Percentiles rank a stretch among this genome's conserved stretches.
Conservation (phyloP, 805 yeast genomes). For the Brettanomyces custersianus region DNA sequence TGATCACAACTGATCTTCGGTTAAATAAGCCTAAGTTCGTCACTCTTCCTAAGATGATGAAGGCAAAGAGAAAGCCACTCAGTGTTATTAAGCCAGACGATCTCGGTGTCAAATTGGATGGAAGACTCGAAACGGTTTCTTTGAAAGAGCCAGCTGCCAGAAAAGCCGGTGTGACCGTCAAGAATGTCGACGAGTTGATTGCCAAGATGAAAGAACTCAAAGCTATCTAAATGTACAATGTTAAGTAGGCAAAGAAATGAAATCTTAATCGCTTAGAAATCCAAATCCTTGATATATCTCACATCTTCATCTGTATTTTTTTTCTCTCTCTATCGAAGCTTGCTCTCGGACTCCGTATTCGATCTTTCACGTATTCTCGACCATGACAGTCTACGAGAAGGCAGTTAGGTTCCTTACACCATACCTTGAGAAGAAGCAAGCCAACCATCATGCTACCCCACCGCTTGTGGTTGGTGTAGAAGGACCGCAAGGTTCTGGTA, state of each 20-base stretch:
- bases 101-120: conserved; percentile 55
- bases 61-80: conserved; percentile 94
- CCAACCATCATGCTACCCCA: conserved; percentile 4
- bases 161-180: conserved; percentile 73
- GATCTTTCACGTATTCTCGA: background rate
- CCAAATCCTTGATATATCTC: background rate
- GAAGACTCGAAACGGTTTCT: conserved; percentile 58
- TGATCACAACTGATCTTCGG: conserved; percentile 88
- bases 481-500: conserved; percentile 80
- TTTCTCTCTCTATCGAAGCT: too few species aligned
- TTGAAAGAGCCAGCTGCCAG: conserved; percentile 84
- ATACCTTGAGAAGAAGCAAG: conserved; percentile 18
- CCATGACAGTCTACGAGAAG: conserved; percentile 2
- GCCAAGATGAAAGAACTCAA: conserved; percentile 68
- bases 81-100: conserved; percentile 57
- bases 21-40: conserved; percentile 94
- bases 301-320: too few species aligned
- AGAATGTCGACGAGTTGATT: conserved; percentile 73
- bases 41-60: conserved; percentile 94
- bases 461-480: conserved; percentile 44
- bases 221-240: conserved; percentile 46
- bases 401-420: conserved; percentile 17
- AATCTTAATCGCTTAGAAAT: background rate
- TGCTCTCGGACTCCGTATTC: too few species aligned
- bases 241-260: background rate